Conservation (phyloP, 2,329 filamentous ascomycete genomes). For the Nannizziopsis arthrosporioides region DNA sequence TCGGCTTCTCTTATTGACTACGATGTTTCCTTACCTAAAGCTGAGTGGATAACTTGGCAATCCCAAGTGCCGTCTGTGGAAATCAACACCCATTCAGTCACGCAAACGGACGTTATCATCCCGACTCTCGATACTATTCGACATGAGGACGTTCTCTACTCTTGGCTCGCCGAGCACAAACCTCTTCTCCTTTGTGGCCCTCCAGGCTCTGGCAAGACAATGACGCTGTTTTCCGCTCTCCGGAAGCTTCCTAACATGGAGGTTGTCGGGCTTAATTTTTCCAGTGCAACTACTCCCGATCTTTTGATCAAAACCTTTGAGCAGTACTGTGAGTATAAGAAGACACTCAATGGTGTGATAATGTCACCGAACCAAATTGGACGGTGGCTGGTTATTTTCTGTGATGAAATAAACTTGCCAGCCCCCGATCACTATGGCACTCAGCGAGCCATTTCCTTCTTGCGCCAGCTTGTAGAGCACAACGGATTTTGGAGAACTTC, state of each 20-base stretch:
- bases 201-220: constrained; percentile 97
- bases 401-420: constrained; percentile 97
- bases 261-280: constrained; percentile 97
- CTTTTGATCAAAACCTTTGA: constrained; percentile 98
- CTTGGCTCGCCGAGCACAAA: constrained; percentile 98
- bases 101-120: constrained; percentile 96
- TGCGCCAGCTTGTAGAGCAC: constrained; percentile 94
- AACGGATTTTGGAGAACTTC: constrained; percentile 98
- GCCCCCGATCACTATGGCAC: constrained; percentile 96
- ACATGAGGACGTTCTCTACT: constrained; percentile 98
- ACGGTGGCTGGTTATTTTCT: constrained; percentile 96
- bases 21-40: constrained; percentile 74
- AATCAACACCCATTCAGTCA: constrained; percentile 96
- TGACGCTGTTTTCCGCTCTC: constrained; percentile 96
- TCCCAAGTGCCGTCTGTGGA: constrained; percentile 88
- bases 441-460: constrained; percentile 91
- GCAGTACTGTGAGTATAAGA: constrained; percentile 99
- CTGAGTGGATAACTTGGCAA: constrained; percentile 88
- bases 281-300: constrained; percentile 94
- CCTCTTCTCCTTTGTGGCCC: constrained; percentile 91
- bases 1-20: constrained; percentile 87
- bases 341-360: constrained; percentile 90
- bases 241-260: constrained; percentile 98
- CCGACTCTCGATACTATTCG: constrained; percentile 94
- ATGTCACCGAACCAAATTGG: constrained; percentile 94